Evolutionary conservation across 2,329 filamentous ascomycete genomes (phyloP).

Genomic region (Colletotrichum orchidophilum): DNA sequence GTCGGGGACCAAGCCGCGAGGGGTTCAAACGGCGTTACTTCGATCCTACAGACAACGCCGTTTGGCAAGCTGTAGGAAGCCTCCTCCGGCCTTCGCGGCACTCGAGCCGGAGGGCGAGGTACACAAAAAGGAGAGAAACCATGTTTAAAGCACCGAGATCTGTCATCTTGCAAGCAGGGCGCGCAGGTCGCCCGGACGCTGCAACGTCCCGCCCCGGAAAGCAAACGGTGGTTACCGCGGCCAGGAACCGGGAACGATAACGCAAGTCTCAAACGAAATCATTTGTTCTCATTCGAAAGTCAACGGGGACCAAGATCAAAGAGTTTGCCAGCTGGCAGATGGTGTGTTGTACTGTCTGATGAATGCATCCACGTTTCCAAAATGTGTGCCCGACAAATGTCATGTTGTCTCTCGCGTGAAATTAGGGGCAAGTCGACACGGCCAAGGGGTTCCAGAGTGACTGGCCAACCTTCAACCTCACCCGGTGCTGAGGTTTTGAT

Average conservation of each 20-base stretch:
- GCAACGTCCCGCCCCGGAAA: constrained; percentile 19
- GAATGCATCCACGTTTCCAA: constrained; percentile 17
- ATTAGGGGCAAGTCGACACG: constrained; percentile 10
- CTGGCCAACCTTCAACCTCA: not conserved
- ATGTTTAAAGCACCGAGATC: constrained; percentile 9
- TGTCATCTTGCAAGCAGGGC: constrained; percentile 14
- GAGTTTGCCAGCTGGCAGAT: constrained; percentile 11
- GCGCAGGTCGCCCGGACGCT: constrained; percentile 1
- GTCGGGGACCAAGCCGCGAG: constrained; percentile 14
- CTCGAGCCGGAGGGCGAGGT: constrained; percentile 4
- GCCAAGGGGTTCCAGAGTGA: not conserved
- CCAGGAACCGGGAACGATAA: not conserved
- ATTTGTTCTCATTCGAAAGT: not conserved
- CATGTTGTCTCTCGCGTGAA: constrained; percentile 13
- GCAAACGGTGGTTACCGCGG: constrained; percentile 7
- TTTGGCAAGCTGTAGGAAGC: constrained; percentile 20
- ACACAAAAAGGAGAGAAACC: not conserved
- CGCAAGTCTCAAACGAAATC: not conserved
- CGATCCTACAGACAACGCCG: constrained; percentile 13
- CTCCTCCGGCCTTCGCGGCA: not conserved
- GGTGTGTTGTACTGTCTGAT: constrained; percentile 21
- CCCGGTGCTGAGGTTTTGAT: not conserved
- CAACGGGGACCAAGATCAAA: not conserved
- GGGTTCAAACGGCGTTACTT: constrained; percentile 10
- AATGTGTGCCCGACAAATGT: not conserved